Evolutionary conservation across 2,329 filamentous ascomycete species (phyloP).

Genomic region (Aureobasidium melanogenum): DNA sequence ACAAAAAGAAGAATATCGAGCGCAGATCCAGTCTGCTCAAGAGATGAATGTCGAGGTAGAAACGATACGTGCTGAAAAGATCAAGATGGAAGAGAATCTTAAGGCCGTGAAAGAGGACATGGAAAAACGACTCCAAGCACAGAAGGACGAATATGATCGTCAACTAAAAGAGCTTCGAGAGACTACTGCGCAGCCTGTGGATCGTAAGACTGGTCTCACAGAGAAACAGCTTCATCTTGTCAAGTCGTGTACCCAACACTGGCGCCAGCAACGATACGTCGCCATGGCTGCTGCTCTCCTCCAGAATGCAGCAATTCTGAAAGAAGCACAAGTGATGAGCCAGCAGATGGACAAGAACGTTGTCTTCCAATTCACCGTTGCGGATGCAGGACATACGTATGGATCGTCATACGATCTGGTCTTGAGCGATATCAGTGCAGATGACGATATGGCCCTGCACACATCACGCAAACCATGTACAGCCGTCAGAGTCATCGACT

Average conservation of each 20-base stretch:
- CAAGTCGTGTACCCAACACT: constrained; percentile 58
- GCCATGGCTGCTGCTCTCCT: constrained; percentile 88
- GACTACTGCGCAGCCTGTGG: constrained; percentile 44
- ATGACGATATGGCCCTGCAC: constrained; percentile 64
- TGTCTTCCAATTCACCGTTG: constrained; percentile 87
- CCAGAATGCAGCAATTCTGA: constrained; percentile 77
- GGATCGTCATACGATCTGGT: constrained; percentile 96
- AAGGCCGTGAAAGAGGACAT: constrained; percentile 75
- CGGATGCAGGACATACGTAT: constrained; percentile 78
- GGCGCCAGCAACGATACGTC: constrained; percentile 79
- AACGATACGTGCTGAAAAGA: constrained; percentile 74
- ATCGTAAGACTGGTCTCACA: constrained; percentile 51
- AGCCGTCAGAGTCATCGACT: constrained; percentile 83
- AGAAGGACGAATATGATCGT: constrained; percentile 75
- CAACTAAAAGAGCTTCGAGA: constrained; percentile 67
- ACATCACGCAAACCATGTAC: constrained; percentile 81
- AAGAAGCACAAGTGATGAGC: constrained; percentile 97
- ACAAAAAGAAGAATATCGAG: constrained; percentile 74
- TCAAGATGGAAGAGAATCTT: constrained; percentile 74
- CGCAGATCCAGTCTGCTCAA: constrained; percentile 67
- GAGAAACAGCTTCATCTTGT: constrained; percentile 65
- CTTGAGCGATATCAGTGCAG: constrained; percentile 76
- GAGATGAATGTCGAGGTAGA: constrained; percentile 69
- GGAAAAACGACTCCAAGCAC: constrained; percentile 73
- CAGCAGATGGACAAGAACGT: constrained; percentile 90